These are phyloP conservation scores for Pythium pyrilobum DNA, from an alignment of 352 stramenopile species.

Conservation along the genomic window DNA sequence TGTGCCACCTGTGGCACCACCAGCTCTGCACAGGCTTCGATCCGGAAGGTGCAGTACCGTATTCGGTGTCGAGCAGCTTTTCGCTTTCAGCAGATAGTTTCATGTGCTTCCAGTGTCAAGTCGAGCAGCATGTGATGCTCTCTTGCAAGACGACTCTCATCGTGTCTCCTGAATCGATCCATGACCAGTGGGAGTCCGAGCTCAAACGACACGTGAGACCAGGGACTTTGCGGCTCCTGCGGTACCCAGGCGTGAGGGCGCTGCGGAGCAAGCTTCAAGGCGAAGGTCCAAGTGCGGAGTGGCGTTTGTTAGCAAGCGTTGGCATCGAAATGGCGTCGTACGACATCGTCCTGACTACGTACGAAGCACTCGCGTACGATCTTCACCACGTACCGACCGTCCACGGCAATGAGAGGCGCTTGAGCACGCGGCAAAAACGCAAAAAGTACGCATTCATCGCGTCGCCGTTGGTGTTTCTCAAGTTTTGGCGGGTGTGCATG, in stretches of 20 bases:
- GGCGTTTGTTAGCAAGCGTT: constrained; percentile 42
- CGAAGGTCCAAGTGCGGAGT: constrained; percentile 36
- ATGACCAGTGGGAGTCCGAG: constrained; percentile 88
- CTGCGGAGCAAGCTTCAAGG: constrained; percentile 28
- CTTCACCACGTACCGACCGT: constrained; percentile 62
- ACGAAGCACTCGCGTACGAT: constrained; percentile 81
- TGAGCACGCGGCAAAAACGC: constrained; percentile 42
- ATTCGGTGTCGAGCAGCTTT: background rate
- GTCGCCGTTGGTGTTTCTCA: constrained; percentile 82
- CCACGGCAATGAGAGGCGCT: constrained; percentile 34
- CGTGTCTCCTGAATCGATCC: constrained; percentile 88
- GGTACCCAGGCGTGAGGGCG: constrained; percentile 49
- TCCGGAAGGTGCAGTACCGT: background rate
- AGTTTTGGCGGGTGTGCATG: constrained; percentile 89
- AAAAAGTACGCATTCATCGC: constrained; percentile 84
- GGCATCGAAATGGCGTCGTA: constrained; percentile 57
- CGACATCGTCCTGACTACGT: constrained; percentile 91
- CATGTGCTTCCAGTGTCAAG: constrained; percentile 64
- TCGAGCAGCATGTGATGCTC: constrained; percentile 29
- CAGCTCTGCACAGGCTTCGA: constrained; percentile 50
- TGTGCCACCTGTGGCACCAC: constrained; percentile 59
- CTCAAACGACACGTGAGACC: constrained; percentile 72
- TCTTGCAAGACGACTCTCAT: constrained; percentile 87
- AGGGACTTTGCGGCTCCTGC: constrained; percentile 41
- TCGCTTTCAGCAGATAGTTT: constrained; percentile 19